Percentiles rank a stretch among this genome's conserved stretches.
Conservation (phyloP, 148 eudicot species). For the Oxyria digyna region DNA sequence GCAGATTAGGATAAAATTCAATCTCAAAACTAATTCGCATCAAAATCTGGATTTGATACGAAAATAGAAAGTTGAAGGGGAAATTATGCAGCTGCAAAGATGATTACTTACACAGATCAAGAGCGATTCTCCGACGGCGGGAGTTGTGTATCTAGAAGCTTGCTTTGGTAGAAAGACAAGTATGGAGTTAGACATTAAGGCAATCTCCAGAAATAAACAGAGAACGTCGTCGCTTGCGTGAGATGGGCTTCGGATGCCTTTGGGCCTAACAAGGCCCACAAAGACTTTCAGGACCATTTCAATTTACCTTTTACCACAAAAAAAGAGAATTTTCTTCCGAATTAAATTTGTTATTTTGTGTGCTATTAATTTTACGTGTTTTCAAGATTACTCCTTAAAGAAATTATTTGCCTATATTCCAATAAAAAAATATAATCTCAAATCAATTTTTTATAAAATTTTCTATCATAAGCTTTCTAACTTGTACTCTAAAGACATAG, state of each 20-base stretch:
- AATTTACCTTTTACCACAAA: too few species aligned
- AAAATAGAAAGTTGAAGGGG: background rate
- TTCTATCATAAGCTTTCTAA: too few species aligned
- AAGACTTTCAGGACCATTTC: background rate
- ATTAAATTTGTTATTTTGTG: too few species aligned
- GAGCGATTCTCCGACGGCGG: background rate
- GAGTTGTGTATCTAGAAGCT: background rate
- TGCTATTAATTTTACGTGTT: too few species aligned
- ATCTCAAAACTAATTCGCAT: background rate
- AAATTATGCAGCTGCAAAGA: background rate
- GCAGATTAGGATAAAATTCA: background rate
- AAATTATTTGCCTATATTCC: too few species aligned
- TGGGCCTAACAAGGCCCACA: background rate
- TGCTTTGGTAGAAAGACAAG: constrained; percentile 2
- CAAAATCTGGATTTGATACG: background rate
- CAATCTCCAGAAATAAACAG: background rate
- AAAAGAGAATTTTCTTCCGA: too few species aligned
- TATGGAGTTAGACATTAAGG: background rate
- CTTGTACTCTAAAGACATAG: too few species aligned
- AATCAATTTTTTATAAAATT: too few species aligned
- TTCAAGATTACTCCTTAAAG: too few species aligned
- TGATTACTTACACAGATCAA: background rate
- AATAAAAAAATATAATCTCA: too few species aligned
- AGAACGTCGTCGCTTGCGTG: background rate
- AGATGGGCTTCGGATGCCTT: background rate